phyloP scores from a whole-genome alignment of 2,329 filamentous ascomycete genomes.

The Fusarium pilosicola region DNA sequence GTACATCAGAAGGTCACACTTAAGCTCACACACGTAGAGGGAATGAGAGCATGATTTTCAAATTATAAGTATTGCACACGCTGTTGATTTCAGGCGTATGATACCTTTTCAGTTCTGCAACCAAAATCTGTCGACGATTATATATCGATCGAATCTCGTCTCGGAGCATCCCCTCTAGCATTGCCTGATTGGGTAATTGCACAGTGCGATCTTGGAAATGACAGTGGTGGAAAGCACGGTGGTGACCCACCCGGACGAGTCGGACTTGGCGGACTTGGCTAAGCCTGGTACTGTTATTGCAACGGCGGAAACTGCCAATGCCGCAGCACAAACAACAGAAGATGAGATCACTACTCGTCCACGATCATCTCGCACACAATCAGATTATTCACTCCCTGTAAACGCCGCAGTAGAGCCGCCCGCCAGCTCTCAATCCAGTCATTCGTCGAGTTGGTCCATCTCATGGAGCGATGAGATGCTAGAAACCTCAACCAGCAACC shows the following conservation, averaged over 20 bases:
- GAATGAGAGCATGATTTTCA: neutral
- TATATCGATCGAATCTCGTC: neutral
- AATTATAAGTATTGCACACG: neutral
- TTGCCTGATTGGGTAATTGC: neutral
- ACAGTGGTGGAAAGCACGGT: neutral
- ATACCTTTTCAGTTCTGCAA: neutral
- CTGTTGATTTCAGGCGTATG: neutral
- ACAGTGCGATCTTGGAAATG: neutral
- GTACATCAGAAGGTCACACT: neutral
- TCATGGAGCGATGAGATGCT: slow-evolving; percentile 48
- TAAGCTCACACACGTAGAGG: neutral
- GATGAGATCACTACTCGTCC: slow-evolving; percentile 25
- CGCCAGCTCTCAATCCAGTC: neutral
- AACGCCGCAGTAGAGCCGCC: too few relatives aligned
- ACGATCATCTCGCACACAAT: neutral
- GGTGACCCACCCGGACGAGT: slow-evolving; percentile 4
- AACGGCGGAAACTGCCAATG: neutral
- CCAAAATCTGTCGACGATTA: neutral
- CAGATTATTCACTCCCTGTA: neutral
- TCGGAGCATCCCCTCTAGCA: neutral
- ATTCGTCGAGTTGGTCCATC: slow-evolving; percentile 4
- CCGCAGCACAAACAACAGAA: slow-evolving; percentile 8
- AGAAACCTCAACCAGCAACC: slow-evolving; percentile 42
- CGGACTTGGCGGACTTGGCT: slow-evolving; percentile 1
- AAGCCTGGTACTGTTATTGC: neutral